Evolutionary conservation across 2,329 filamentous ascomycete species (phyloP), one percentile per base, ranked within the genome.

Genomic region (Helotiales sp.): DNA sequence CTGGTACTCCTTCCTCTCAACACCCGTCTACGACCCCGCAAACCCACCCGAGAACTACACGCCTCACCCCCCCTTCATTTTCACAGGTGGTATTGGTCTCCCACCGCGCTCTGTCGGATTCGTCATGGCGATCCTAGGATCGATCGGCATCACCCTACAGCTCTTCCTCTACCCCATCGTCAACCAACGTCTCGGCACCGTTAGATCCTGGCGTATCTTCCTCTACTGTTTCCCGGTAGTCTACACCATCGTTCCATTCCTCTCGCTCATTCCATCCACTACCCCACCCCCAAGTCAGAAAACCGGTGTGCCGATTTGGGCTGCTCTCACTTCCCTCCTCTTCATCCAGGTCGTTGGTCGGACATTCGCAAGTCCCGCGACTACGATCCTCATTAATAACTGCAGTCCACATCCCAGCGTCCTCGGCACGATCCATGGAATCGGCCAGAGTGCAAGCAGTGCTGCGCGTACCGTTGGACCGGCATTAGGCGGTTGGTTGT

Each of bases 81-180:
- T 86, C 1, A 88, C 92, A 5, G 91, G 92, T 30, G 93, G 93
- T 1, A 82, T 96, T 0, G 91, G 91, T n/a, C 84, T 96, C 61
- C 86, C 87, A 0, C 89, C 91, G 0, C 84, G 86, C 0, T 85
- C 87, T 2, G 90, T 96, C 34, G 92, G 92, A n/a, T 80, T 92
- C 50, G 91, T 91, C 4, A 93, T 94, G 81, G 89, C 92, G 2
- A 89, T 91, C 61, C 85, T 96, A 17, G 93, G 92, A 8, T 79
- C 87, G 58, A 88, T 95, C 50, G 93, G 93, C n/a, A 90, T 96
- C 43, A 80, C 83, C 0, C 82, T 96, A 54, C 91, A 93, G 76
- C 84, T 93, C 11, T 81, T 91, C 59, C 79, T 93, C 10, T 95
- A 94, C 75, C 91, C 92, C 1, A 79, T 80, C 32, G 80, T 93